phyloP scores from a whole-genome alignment of 2,329 filamentous ascomycete species.

The Paraphoma chrysanthemicola region DNA sequence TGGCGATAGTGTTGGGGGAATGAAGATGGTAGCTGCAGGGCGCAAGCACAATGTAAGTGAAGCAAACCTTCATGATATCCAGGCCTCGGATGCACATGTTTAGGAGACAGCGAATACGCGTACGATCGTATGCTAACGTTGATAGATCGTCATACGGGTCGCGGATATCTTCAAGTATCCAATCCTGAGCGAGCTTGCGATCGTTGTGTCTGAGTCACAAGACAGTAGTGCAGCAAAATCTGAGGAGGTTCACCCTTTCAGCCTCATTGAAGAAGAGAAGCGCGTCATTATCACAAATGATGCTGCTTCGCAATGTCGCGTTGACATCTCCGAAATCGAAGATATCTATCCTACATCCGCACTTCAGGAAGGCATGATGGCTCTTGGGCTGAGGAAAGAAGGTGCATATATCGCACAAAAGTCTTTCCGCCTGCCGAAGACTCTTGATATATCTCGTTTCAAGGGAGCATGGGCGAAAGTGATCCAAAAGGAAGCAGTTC shows the following conservation, averaged over 20 bases:
- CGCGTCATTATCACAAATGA: background rate
- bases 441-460: constrained; percentile 32
- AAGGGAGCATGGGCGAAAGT: constrained; percentile 51
- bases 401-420: constrained; percentile 32
- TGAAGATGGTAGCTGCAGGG: constrained; percentile 12
- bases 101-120: background rate
- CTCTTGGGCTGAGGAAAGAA: constrained; percentile 10
- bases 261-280: constrained; percentile 1
- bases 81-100: too few relatives aligned
- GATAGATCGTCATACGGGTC: constrained; percentile 43
- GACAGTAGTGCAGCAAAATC: constrained; percentile 1
- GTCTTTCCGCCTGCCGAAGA: constrained; percentile 34
- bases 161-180: constrained; percentile 46
- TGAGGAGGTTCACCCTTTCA: constrained; percentile 10
- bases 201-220: constrained; percentile 51
- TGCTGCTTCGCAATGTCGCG: constrained; percentile 3
- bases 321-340: constrained; percentile 9
- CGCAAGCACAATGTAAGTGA: background rate
- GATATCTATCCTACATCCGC: constrained; percentile 22
- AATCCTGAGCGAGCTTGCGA: constrained; percentile 59
- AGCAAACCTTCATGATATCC: background rate
- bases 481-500: constrained; percentile 50
- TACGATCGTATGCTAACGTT: constrained; percentile 36
- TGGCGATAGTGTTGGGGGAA: constrained; percentile 14
- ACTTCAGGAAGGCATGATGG: constrained; percentile 21